Conservation (phyloP, 2,329 filamentous ascomycete species). For the Colletotrichum euphorbiae region DNA sequence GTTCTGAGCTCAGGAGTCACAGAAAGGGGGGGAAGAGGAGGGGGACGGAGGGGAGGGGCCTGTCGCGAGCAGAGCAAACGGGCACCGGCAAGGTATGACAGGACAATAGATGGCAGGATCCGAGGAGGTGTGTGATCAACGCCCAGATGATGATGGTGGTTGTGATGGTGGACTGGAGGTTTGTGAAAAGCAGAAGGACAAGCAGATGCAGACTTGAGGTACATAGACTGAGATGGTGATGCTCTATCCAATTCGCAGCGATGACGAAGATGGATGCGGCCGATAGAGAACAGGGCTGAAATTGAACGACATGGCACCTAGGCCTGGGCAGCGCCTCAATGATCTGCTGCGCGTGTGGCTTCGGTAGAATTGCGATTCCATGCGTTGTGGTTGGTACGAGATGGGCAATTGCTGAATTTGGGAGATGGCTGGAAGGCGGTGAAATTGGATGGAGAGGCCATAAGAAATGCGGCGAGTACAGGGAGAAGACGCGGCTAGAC, state of each 20-base stretch:
- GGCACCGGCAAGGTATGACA: constrained; percentile 9
- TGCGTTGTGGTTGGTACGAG: constrained; percentile 26
- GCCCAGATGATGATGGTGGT: not conserved
- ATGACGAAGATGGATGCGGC: constrained; percentile 18
- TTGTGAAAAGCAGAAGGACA: not conserved
- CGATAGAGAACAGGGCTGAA: constrained; percentile 14
- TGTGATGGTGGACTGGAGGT: not conserved
- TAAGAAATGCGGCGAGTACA: not conserved
- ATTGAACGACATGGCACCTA: constrained; percentile 20
- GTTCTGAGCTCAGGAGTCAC: constrained; percentile 14
- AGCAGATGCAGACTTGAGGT: too few relatives aligned
- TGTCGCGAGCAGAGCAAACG: constrained; percentile 19
- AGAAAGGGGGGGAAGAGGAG: constrained; percentile 26
- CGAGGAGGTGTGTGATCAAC: constrained; percentile 6
- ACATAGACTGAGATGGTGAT: too few relatives aligned
- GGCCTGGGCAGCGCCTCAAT: constrained; percentile 36
- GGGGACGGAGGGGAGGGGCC: not conserved
- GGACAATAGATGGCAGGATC: constrained; percentile 4
- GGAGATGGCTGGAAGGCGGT: constrained; percentile 12
- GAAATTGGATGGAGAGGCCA: constrained; percentile 34
- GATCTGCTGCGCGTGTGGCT: constrained; percentile 37
- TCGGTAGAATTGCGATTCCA: constrained; percentile 38
- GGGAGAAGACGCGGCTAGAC: constrained; percentile 18
- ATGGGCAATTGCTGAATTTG: not conserved
- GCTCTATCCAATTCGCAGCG: not conserved